Percentiles rank a stretch among this genome's conserved stretches.
Evolutionary conservation across 1,139 yeast genomes (phyloP).

Genomic region (Saccharomyces pastorianus): DNA sequence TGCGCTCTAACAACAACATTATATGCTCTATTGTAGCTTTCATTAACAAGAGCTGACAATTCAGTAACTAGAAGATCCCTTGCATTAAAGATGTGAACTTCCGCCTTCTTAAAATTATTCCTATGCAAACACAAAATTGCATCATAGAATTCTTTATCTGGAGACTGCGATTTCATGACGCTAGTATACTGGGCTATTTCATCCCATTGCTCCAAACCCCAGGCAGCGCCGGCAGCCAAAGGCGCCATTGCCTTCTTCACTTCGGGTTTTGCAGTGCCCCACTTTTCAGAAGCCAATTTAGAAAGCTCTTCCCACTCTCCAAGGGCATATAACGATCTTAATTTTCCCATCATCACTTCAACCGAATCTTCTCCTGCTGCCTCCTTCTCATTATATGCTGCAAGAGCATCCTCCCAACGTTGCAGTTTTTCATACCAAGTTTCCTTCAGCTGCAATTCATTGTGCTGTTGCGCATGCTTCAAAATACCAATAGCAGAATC

Average conservation of each 20-base stretch:
- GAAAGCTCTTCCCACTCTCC: conserved; percentile 97
- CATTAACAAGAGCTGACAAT: conserved; percentile 88
- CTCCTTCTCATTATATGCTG: conserved; percentile 75
- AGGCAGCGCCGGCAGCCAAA: conserved; percentile 95
- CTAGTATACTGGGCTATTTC: conserved; percentile 84
- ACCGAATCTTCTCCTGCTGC: conserved; percentile 41
- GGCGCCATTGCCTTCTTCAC: conserved; percentile 87
- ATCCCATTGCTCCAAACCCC: conserved; percentile 99
- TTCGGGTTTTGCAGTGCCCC: conserved; percentile 69
- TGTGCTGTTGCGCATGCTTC: conserved; percentile 91
- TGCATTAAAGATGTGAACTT: conserved; percentile 70
- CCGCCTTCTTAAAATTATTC: conserved; percentile 77
- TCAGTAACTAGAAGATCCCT: conserved; percentile 87
- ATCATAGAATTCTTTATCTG: conserved; percentile 89
- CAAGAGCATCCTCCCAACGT: conserved; percentile 95
- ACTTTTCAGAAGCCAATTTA: conserved; percentile 75
- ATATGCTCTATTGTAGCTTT: conserved; percentile 93
- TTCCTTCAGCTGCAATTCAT: conserved; percentile 84
- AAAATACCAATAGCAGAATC: conserved; percentile 97
- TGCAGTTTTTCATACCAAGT: conserved; percentile 97
- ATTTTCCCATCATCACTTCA: conserved; percentile 92
- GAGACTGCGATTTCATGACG: conserved; percentile 86
- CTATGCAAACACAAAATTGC: conserved; percentile 83
- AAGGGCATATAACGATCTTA: conserved; percentile 93
- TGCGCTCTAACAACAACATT: conserved; percentile 95